Evolutionary conservation across 2,329 filamentous ascomycete genomes (phyloP).

Genomic region (Botrytis aclada): DNA sequence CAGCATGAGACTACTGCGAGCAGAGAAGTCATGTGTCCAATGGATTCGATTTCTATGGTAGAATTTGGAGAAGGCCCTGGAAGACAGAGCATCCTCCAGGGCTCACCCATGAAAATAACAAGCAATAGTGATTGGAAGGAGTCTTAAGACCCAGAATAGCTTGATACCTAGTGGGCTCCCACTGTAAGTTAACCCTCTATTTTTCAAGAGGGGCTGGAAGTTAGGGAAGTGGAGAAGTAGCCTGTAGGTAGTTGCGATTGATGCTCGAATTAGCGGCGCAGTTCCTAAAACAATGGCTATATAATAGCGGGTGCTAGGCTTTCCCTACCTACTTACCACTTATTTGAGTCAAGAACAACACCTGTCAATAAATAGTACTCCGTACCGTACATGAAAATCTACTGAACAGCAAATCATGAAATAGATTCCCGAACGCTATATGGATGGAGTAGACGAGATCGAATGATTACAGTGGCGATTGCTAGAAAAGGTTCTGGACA

Average conservation of each 20-base stretch:
- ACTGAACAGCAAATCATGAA: slow-evolving; percentile 11
- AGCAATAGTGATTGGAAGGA: slow-evolving; percentile 10
- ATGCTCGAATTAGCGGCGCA: neutral
- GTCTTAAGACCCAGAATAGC: neutral
- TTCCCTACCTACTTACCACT: slow-evolving; percentile 4
- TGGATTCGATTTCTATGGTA: slow-evolving; percentile 16
- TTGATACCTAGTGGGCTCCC: slow-evolving; percentile 5
- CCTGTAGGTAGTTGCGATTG: neutral
- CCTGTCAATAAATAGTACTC: neutral
- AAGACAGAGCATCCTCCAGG: slow-evolving; percentile 11
- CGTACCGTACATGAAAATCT: slow-evolving; percentile 4
- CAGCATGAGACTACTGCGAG: slow-evolving; percentile 20
- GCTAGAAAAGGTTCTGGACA: neutral
- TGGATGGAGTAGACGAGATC: slow-evolving; percentile 7
- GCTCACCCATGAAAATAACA: slow-evolving; percentile 5
- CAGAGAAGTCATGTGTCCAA: slow-evolving; percentile 19
- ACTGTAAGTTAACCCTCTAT: slow-evolving; percentile 1
- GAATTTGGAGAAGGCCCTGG: slow-evolving; percentile 9
- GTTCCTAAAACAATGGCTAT: neutral
- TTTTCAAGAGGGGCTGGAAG: slow-evolving; percentile 7
- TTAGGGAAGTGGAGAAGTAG: slow-evolving; percentile 12
- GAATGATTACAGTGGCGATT: slow-evolving; percentile 14
- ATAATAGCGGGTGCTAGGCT: slow-evolving; percentile 14
- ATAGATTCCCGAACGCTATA: neutral
- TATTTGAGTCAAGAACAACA: slow-evolving; percentile 7